phyloP scores from a whole-genome alignment of 1,284 basidiomycete genomes.

The Neotropicomus parvogracilis region DNA sequence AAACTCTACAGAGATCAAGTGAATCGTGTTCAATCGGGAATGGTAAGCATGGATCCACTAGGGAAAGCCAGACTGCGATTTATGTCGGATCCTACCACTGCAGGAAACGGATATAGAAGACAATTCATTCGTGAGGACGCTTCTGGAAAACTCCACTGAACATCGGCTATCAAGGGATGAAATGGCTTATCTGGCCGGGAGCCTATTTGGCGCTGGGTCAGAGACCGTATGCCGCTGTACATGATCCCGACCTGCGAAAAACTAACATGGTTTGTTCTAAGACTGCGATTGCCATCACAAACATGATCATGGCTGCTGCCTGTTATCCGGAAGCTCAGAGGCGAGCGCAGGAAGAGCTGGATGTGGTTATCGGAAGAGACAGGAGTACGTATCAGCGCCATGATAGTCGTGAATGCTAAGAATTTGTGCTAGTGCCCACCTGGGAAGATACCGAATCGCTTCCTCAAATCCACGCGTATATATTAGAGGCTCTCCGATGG shows the following conservation, averaged over 20 bases:
- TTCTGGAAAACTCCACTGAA: slow-evolving; percentile 48
- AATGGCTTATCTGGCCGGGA: slow-evolving; percentile 57
- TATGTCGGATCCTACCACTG: neutral
- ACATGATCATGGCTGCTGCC: slow-evolving; percentile 61
- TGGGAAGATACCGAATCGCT: slow-evolving; percentile 48
- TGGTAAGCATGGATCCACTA: slow-evolving; percentile 35
- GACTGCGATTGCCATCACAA: slow-evolving; percentile 55
- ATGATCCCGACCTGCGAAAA: neutral
- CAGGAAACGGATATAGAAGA: slow-evolving; percentile 35
- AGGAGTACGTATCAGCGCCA: slow-evolving; percentile 37
- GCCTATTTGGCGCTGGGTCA: slow-evolving; percentile 59
- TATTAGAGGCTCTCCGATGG: slow-evolving; percentile 61
- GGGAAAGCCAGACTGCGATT: neutral
- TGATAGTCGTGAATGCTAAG: neutral
- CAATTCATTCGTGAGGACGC: slow-evolving; percentile 51
- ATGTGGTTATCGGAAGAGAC: slow-evolving; percentile 49
- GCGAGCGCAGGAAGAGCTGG: slow-evolving; percentile 58
- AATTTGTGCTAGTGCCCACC: slow-evolving; percentile 41
- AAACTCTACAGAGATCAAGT: slow-evolving; percentile 51
- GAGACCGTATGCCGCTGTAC: slow-evolving; percentile 41
- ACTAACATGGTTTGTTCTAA: slow-evolving; percentile 16
- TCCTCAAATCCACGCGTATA: slow-evolving; percentile 56
- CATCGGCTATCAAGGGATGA: slow-evolving; percentile 51
- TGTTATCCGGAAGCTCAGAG: slow-evolving; percentile 52
- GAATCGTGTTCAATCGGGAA: slow-evolving; percentile 39